Evolutionary conservation across 1,139 yeast genomes (phyloP), one percentile per base, ranked within the genome.

Genomic region (Meyerozyma sp.): DNA sequence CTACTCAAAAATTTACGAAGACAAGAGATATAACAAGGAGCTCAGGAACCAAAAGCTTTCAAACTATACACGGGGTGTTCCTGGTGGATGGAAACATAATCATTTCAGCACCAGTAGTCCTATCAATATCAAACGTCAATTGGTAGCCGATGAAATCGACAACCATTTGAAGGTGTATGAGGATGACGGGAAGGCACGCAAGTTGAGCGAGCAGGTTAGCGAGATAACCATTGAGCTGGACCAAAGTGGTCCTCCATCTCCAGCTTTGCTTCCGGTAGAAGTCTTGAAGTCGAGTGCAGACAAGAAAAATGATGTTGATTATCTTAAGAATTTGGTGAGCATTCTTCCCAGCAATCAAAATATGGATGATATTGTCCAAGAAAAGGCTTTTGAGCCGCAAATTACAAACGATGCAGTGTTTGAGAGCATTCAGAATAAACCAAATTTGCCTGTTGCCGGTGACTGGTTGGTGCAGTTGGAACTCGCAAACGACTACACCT

Each of bases 381-480:
- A 82, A 50, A 83, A 81, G 54, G 84, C 81, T 1, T 84, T 77
- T 53, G 94, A 85, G 59, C 93, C 93, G 0, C 82, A 66, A 61
- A 58, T 73, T 18, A 47, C 58, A 1, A 62, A 65, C 44, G 72
- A 63, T 5, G 51, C 54, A 5, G 57, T 57, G 1, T 72, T 71
- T 49, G 63, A 66, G 40, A 52, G 46, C 5, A 63, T 72, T 37
- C 66, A 60, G 46, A 57, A 56, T 8, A 55, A 58, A 38, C 65
- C 70, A 2, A 63, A 68, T 35, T 65, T 80, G 35, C 76, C 82
- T 1, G 68, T 73, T 0, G 71, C 86, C 2, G 70, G 70, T 36
- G 75, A 81, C 51, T 85, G 93, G 91, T 67, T 77, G 23, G 71
- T 75, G 11, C 91, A 84, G 53, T 60, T 84, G 40, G 77, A 74